phyloP scores from a whole-genome alignment of 176 grass and related monocot species.

The Oryza nivara region DNA sequence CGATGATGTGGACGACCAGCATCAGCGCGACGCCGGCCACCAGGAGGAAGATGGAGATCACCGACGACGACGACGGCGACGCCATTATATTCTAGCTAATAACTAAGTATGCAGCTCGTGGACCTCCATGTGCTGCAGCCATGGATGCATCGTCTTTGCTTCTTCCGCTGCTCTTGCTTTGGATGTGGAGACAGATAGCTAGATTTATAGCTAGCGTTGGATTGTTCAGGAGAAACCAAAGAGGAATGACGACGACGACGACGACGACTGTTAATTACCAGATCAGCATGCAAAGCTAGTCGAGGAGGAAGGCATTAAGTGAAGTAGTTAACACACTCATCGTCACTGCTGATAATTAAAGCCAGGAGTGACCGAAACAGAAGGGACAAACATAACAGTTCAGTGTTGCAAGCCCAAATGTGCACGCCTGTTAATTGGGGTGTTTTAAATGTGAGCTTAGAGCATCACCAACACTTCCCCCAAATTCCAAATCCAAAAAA shows the following conservation, averaged over 20 bases:
- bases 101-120: neutral
- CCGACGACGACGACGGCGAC: neutral
- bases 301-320: neutral
- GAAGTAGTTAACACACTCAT: neutral
- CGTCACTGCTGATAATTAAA: neutral
- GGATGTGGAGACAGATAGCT: constrained; percentile 10
- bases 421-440: neutral
- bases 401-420: neutral
- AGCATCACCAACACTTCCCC: too few species aligned
- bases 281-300: neutral
- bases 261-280: neutral
- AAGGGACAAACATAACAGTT: neutral
- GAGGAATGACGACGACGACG: neutral
- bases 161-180: constrained; percentile 28
- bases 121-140: neutral
- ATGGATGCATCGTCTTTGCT: constrained; percentile 29
- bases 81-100: neutral
- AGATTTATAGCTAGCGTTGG: neutral
- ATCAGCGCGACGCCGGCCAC: constrained; percentile 29
- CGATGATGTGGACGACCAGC: constrained; percentile 39
- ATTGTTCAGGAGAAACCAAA: constrained; percentile 35
- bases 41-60: constrained; percentile 39
- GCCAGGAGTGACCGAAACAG: neutral
- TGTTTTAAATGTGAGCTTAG: neutral
- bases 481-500: too few species aligned